Conservation (phyloP, 148 eudicot species). For the Spergularia bocconei region DNA sequence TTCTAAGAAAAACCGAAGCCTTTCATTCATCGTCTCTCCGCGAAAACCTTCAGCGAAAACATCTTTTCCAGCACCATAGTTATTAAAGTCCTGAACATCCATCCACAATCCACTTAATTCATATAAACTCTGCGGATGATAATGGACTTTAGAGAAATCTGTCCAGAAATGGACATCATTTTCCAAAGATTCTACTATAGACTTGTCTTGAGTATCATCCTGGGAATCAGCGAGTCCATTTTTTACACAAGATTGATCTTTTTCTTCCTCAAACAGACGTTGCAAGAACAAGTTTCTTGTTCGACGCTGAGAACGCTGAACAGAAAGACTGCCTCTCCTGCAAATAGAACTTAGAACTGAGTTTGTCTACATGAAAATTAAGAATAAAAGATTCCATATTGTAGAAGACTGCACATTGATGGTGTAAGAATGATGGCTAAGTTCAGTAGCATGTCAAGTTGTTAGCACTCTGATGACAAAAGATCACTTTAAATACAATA, state of each 20-base stretch:
- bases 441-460: background rate
- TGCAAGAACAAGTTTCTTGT: constrained; percentile 80
- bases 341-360: constrained; percentile 25
- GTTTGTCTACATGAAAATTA: constrained; percentile 16
- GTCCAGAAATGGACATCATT: constrained; percentile 81
- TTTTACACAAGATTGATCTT: constrained; percentile 24
- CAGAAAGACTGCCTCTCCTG: constrained; percentile 72
- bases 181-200: constrained; percentile 61
- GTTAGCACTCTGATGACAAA: background rate
- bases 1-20: constrained; percentile 89
- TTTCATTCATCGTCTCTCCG: constrained; percentile 74
- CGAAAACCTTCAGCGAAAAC: constrained; percentile 56
- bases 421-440: background rate
- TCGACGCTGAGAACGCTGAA: constrained; percentile 58
- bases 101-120: constrained; percentile 77
- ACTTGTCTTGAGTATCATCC: constrained; percentile 50
- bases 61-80: constrained; percentile 77
- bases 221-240: constrained; percentile 35
- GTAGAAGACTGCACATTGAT: background rate
- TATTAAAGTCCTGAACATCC: constrained; percentile 56
- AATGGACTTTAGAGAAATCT: constrained; percentile 90
- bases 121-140: constrained; percentile 87
- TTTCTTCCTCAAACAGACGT: constrained; percentile 71
- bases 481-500: background rate
- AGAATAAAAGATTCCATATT: background rate